A percentile compares a stretch with the other conserved stretches of the same genome.
Conservation (phyloP, 1,284 basidiomycete species). For the Blastosporella zonata region DNA sequence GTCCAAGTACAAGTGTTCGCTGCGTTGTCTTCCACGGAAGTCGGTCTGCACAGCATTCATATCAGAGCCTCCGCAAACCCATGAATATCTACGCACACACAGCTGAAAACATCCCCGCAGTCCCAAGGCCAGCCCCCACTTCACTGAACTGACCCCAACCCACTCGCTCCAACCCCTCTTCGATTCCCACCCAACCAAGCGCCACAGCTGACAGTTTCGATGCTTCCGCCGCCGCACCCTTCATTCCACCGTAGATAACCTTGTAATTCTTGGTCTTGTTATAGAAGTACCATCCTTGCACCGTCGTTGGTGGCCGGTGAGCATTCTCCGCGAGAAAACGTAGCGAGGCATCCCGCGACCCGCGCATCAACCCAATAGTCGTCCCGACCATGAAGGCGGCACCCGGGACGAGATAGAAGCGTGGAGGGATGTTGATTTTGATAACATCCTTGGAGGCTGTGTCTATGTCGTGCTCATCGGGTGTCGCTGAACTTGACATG, state of each 20-base stretch:
- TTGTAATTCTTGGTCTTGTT: slow-evolving; percentile 91
- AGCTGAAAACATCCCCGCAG: slow-evolving; percentile 53
- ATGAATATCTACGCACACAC: slow-evolving; percentile 54
- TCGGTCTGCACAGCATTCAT: slow-evolving; percentile 44
- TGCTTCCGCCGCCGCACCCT: slow-evolving; percentile 60
- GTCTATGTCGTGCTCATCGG: slow-evolving; percentile 17
- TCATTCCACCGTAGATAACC: slow-evolving; percentile 71
- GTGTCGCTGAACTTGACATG: slow-evolving; percentile 8
- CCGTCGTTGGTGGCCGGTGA: slow-evolving; percentile 76
- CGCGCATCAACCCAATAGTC: slow-evolving; percentile 68
- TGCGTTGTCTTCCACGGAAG: slow-evolving; percentile 50
- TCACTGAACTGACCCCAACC: slow-evolving; percentile 54
- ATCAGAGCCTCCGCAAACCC: slow-evolving; percentile 4
- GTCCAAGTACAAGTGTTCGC: slow-evolving; percentile 51
- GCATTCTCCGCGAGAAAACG: slow-evolving; percentile 63
- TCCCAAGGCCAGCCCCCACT: slow-evolving; percentile 63
- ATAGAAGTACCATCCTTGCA: slow-evolving; percentile 89
- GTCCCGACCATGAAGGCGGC: slow-evolving; percentile 60
- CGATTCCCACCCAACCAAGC: slow-evolving; percentile 64
- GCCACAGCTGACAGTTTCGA: slow-evolving; percentile 53
- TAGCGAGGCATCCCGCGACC: slow-evolving; percentile 56
- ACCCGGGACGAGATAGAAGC: slow-evolving; percentile 47
- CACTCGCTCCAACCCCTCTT: slow-evolving; percentile 54
- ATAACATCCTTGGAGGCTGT: slow-evolving; percentile 22
- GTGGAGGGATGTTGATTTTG: slow-evolving; percentile 34